Base-by-base conservation (phyloP, 1,284 basidiomycete genomes). In the Tremellales sp. region DNA sequence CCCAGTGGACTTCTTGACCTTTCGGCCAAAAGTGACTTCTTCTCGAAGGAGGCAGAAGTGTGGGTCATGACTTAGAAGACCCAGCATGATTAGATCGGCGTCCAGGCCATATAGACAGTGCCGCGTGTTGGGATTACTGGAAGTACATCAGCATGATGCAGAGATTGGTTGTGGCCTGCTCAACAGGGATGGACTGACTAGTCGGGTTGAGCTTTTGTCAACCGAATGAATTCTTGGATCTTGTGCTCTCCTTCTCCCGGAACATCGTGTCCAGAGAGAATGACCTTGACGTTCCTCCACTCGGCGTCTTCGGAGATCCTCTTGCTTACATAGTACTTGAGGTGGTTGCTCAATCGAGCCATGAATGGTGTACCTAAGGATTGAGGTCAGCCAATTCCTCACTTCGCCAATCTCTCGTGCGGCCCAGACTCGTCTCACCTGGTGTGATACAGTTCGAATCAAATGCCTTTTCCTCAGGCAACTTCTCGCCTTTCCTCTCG, bases 161-260 rank as follows among this genome's bases (percentile, higher is more conserved):
- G 29, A 33, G 8, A 33, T 33, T 33, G 8, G 29, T 10, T 33
- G n/a, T n/a, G n/a, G n/a, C 29, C n/a, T 33, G 29, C 10, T 33
- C 29, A 33, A 47, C 4, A 37, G 15, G 11, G 11, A 19, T 5
- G 10, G 21, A 57, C 64, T 49, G 36, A 71, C 68, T 98, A 96
- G 68, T 88, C 87, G 8, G 88, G 88, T 73, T 98, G 96, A 23
- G 96, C 92, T 64, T 94, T 89, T 51, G 85, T 84, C 54, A 91
- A 78, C 45, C 96, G 86, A 67, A 99, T 97, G 74, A 94, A 98
- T 73, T 98, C 96, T 87, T 98, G 97, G 64, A 99, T 94, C 80
- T 99, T 99, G 81, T 99, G 96, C 72, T 99, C 96, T 56, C 96
- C 96, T 73, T 99, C 96, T 57, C 96, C 96, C 0, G 94, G 94